These are phyloP conservation scores for Chytriomyces sp. DNA, from an alignment of 192 early-diverging fungal genomes.

Conservation along the genomic window DNA sequence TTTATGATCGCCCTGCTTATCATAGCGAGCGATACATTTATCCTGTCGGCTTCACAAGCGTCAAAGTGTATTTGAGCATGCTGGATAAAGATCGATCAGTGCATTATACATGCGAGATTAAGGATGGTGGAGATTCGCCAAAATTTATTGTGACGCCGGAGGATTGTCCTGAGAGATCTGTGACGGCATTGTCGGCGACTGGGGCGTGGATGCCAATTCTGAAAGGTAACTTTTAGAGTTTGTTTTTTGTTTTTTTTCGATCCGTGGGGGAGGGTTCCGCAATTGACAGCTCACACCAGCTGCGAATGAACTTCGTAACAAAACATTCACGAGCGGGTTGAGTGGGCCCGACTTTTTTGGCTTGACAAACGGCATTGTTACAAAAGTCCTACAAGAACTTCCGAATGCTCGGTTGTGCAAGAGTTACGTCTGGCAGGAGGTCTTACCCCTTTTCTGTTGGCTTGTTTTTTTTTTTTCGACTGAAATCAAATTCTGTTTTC, in stretches of 20 bases:
- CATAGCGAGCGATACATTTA: conserved; percentile 92
- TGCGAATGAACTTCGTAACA: conserved; percentile 78
- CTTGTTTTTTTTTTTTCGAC: conserved; percentile 9
- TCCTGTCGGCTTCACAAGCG: conserved; percentile 81
- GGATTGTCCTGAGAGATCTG: conserved; percentile 73
- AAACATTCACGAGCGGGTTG: conserved; percentile 80
- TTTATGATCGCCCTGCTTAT: conserved; percentile 75
- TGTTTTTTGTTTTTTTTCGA: not conserved
- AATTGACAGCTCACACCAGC: conserved; percentile 20
- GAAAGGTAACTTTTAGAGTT: conserved; percentile 45
- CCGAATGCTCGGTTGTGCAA: conserved; percentile 74
- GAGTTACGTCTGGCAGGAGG: conserved; percentile 62
- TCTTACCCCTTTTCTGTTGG: conserved; percentile 6
- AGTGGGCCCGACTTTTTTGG: conserved; percentile 93
- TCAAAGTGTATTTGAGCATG: conserved; percentile 72
- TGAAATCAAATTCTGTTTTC: conserved; percentile 29
- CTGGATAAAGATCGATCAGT: conserved; percentile 60
- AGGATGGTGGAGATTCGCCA: conserved; percentile 79
- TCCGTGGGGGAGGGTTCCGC: not conserved
- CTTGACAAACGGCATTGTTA: conserved; percentile 83
- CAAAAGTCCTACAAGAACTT: conserved; percentile 86
- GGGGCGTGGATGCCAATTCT: conserved; percentile 90
- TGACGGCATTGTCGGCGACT: conserved; percentile 78
- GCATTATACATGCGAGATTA: conserved; percentile 70
- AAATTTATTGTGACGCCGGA: conserved; percentile 83